Evolutionary conservation across 2,329 filamentous ascomycete genomes (phyloP), one percentile per base, ranked within the genome.

Genomic region (Botrytis byssoidea): DNA sequence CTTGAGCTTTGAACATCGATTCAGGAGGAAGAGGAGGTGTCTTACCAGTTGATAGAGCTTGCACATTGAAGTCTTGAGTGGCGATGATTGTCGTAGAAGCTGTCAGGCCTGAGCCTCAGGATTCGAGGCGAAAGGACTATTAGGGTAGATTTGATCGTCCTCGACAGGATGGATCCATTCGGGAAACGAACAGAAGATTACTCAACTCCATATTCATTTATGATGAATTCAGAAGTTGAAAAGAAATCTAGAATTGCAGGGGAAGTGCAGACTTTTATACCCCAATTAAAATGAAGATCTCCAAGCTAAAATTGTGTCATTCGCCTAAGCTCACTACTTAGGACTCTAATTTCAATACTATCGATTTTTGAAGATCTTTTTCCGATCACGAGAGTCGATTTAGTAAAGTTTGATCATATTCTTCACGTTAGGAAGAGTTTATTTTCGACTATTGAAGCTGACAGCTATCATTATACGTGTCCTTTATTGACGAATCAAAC

Each of bases 71-170:
- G 37, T 37, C 37, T 37, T 9, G 8, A 37, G 37, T 37, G 37
- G 1, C 8, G 37, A 37, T 37, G 37, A 37, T 37, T 37, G 25
- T n/a, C 12, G 25, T 55, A 55, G 25, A 16, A 12, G 10, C 14
- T 16, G 10, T n/a, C 6, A n/a, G 25, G 12, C 25, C n/a, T 7
- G 12, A n/a, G 48, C 4, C 25, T 55, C 48, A 55, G 12, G 25
- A 55, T 55, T 12, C 25, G 25, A 55, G 25, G 48, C 25, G 12
- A n/a, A 55, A 16, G 1, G 25, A n/a, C 0, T 55, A 4, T n/a
- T 5, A 51, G 1, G 25, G 22, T n/a, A 1, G 0, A 16, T n/a
- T 51, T 3, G 4, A 51, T 51, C 25, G 0, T 51, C 10, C 5
- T 14, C 12, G 48, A 55, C 6, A n/a, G 25, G 4, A 55, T n/a